Base-by-base conservation (phyloP, 2,329 filamentous ascomycete genomes). In the Diplodia sapinea region DNA sequence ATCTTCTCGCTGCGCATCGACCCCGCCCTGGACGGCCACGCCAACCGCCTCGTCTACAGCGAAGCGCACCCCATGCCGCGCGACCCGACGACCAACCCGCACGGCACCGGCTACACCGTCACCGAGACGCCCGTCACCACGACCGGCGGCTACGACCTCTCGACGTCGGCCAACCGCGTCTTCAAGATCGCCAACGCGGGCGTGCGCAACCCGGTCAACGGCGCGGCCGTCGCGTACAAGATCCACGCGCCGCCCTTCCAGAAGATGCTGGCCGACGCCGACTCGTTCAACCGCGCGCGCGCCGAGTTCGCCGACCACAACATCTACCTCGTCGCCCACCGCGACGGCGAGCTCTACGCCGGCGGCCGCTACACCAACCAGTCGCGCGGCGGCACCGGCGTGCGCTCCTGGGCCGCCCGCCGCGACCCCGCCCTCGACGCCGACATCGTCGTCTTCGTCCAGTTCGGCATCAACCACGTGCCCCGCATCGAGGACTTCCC, bases 331-430 rank as follows among this genome's bases (percentile, higher is more conserved):
- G 83, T 84, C 40, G 82, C 82, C 69, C 83, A 89, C 76, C 79
- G 80, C 47, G 86, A 88, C 71, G 82, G 84, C 66, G 86, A 89
- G 75, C 78, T 88, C 2, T 88, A 83, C 75, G 84, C 87, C 0
- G 87, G 86, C 2, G 87, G 87, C 4, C 80, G 83, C 65, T 88
- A 87, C 74, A 86, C 86, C 0, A 87, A 86, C 71, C 87, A 89
- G 74, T 89, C 86, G 43, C 77, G 84, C 71, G 81, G 85, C 66
- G 76, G 83, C 66, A 79, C 78, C 26, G 78, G 84, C 68, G 84
- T 84, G 49, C 76, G 80, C 67, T 74, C 76, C 51, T 85, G 82
- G 80, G 84, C 83, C 0, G 78, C 82, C 17, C 79, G 84, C n/a
- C 81, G 84, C 67, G 85, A 87, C 67, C 79, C 79, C 56, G 83